Base-by-base conservation (phyloP, 495 filamentous ascomycete genomes). In the Patellaria atrata region DNA sequence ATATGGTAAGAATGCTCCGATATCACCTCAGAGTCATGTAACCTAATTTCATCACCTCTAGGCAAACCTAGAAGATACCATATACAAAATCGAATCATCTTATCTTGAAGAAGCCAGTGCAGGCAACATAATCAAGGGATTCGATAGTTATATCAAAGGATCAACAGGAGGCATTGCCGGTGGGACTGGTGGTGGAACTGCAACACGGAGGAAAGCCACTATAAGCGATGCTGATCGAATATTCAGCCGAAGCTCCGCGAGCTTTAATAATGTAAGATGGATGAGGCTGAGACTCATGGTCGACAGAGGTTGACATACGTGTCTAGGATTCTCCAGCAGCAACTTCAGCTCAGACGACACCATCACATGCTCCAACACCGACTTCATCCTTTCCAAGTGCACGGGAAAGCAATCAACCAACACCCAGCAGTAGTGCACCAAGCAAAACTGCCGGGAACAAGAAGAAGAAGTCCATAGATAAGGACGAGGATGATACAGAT, bases 141-240 rank as follows among this genome's bases (percentile, higher is more conserved):
- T 96, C 58, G 89, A 97, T 53, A 87, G 80, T 45, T 96, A 94
- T 58, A 87, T 93, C 62, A 97, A 97, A 53, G 83, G 82, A 30
- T 69, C 72, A 5, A 62, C 65, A 15, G 34, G 37, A 10, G 32
- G 27, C 4, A 27, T 36, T 15, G 26, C 41, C 5, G 37, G 47
- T 30, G 45, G 22, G 37, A 39, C 18, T 32, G 48, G 41, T 16
- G 34, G 44, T 11, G 50, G 48, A 18, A 47, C 43, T 28, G 37
- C 40, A 34, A 45, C 43, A 36, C 43, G 47, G 43, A 47, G 57
- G 29, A 48, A 56, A 35, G 51, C 44, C 17, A 37, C 35, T 17
- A 51, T 61, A 26, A 56, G 40, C 37, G 60, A 63, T 18, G 42
- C 43, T 7, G 60, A 63, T 30, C 42, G 60, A 33, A 49, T 63